Conservation (phyloP, 208 protist genomes). For the Leishmania arabica region DNA sequence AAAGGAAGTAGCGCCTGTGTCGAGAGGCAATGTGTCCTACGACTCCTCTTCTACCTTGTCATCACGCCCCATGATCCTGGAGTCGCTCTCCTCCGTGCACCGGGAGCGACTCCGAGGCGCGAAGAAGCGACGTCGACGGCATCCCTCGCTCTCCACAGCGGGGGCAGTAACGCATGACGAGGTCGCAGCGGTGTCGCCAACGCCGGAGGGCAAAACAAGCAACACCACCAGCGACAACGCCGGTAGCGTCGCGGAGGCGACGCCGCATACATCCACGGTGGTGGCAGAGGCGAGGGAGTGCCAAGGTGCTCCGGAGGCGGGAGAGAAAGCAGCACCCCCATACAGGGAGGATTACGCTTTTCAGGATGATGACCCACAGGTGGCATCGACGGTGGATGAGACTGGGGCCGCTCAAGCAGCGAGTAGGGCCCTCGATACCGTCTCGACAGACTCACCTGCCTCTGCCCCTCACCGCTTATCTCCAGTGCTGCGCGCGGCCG, state of each 20-base stretch:
- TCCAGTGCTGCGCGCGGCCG: neutral
- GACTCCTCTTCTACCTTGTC: constrained; percentile 3
- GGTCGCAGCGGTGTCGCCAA: neutral
- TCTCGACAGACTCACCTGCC: neutral
- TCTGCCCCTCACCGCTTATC: neutral
- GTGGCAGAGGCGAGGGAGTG: neutral
- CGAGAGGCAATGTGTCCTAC: neutral
- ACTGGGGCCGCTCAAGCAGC: neutral
- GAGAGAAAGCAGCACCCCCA: neutral
- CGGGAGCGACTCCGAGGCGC: neutral
- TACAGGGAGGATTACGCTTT: neutral
- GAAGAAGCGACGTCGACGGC: constrained; percentile 1
- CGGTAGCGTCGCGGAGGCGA: neutral
- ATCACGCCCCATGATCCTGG: neutral
- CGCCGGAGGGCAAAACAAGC: neutral
- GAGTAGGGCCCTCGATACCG: neutral
- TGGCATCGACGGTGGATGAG: neutral
- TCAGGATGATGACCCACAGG: neutral
- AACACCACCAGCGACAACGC: neutral
- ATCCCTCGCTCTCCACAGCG: neutral
- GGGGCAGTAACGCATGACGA: neutral
- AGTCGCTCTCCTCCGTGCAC: neutral
- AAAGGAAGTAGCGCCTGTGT: neutral
- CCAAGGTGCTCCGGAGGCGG: neutral
- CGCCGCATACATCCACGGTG: neutral